These are phyloP conservation scores for Vicia sativa DNA, from an alignment of 306 rosid genomes.

Conservation along the genomic window DNA sequence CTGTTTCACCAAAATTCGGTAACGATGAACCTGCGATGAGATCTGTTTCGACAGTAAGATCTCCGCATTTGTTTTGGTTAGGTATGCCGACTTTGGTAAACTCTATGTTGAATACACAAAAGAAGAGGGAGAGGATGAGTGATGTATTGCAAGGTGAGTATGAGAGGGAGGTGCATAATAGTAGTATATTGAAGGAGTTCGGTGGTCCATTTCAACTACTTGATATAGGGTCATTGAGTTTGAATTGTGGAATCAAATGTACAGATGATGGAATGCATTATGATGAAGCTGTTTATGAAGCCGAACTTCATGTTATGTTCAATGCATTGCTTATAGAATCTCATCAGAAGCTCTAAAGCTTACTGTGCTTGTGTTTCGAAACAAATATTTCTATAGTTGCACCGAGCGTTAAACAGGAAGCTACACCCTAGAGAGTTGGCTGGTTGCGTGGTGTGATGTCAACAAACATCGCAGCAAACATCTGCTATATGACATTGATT, in stretches of 20 bases:
- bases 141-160: constrained; percentile 61
- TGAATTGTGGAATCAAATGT: constrained; percentile 91
- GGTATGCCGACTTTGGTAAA: constrained; percentile 82
- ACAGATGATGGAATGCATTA: constrained; percentile 95
- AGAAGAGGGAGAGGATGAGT: constrained; percentile 89
- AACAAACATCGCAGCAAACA: background rate
- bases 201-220: constrained; percentile 78
- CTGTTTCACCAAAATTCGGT: constrained; percentile 54
- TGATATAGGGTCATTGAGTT: constrained; percentile 80
- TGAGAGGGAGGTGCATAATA: constrained; percentile 53
- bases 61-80: constrained; percentile 86
- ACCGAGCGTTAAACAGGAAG: background rate
- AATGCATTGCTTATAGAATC: constrained; percentile 94
- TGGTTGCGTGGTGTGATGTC: background rate
- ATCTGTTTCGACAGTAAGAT: constrained; percentile 48
- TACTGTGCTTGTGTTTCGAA: background rate
- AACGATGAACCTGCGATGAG: constrained; percentile 47
- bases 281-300: constrained; percentile 76
- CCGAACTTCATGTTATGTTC: constrained; percentile 73
- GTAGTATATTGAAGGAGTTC: constrained; percentile 57
- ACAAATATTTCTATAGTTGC: background rate
- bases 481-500: constrained; percentile 24
- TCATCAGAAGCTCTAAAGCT: constrained; percentile 83
- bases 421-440: background rate
- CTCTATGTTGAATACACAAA: constrained; percentile 81